Percentiles rank a stretch among this genome's conserved stretches.
phyloP scores from a whole-genome alignment of 352 stramenopile genomes.

The Phytophthora sojae region DNA sequence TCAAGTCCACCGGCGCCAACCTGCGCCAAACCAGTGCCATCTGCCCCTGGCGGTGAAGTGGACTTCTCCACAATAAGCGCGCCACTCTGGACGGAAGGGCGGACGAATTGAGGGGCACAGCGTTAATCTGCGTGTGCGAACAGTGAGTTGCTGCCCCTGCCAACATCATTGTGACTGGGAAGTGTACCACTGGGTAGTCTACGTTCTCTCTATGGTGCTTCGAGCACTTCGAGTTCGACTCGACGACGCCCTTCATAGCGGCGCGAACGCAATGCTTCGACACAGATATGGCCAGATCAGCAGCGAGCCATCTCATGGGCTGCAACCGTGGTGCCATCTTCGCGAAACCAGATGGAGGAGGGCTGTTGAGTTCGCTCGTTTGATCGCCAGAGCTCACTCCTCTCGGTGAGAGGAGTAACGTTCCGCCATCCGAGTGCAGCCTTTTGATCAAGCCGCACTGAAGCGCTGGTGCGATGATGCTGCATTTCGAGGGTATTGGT shows the following conservation, averaged over 20 bases:
- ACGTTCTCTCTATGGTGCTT: slow-evolving; percentile 2
- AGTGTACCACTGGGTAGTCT: background rate
- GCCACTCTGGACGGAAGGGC: slow-evolving; percentile 12
- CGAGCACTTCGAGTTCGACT: background rate
- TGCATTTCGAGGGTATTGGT: background rate
- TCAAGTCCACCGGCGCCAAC: slow-evolving; percentile 3
- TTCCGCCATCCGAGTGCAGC: background rate
- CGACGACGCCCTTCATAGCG: background rate
- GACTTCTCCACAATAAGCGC: background rate
- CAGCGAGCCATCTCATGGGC: background rate
- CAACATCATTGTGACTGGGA: too few relatives aligned
- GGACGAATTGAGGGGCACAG: slow-evolving; percentile 12
- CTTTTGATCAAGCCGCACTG: background rate
- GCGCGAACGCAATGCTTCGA: background rate
- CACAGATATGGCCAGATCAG: background rate
- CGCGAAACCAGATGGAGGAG: background rate
- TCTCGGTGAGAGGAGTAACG: background rate
- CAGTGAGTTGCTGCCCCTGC: background rate
- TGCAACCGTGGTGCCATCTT: background rate
- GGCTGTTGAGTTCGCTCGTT: background rate
- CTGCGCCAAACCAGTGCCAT: slow-evolving; percentile 12
- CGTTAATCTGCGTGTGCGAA: slow-evolving; percentile 8
- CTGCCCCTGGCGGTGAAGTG: background rate
- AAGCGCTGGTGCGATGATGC: background rate
- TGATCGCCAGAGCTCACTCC: background rate